phyloP scores from a whole-genome alignment of 306 rosid genomes.

The Quercus dentata region DNA sequence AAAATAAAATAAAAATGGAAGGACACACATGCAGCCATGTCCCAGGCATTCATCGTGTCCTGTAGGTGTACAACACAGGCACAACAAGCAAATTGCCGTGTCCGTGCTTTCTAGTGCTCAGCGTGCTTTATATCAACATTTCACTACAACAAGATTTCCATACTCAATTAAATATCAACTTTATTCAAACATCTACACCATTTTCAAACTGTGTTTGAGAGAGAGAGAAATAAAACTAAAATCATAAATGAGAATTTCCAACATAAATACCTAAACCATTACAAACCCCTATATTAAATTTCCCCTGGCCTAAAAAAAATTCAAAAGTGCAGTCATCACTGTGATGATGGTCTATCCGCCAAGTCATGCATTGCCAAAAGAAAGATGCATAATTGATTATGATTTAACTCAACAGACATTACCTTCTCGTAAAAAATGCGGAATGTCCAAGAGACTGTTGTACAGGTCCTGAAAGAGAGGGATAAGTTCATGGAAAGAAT shows the following conservation, averaged over 20 bases:
- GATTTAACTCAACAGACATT: conserved; percentile 16
- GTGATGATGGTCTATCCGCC: neutral
- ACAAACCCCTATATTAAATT: neutral
- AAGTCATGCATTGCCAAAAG: conserved; percentile 14
- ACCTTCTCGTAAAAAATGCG: conserved; percentile 91
- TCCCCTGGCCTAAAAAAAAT: neutral
- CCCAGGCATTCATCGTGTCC: too few species aligned
- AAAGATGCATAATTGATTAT: neutral
- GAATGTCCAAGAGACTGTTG: conserved; percentile 91
- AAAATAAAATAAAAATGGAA: too few species aligned
- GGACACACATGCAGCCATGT: too few species aligned
- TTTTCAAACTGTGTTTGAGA: neutral
- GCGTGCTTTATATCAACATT: neutral
- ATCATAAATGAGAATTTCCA: conserved; percentile 8
- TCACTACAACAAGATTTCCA: neutral
- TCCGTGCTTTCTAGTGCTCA: too few species aligned
- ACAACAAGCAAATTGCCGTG: too few species aligned
- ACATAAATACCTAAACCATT: neutral
- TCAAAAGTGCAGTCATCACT: neutral
- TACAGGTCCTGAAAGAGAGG: conserved; percentile 67
- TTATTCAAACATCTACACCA: neutral
- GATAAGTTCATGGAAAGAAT: conserved; percentile 15
- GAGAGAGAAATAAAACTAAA: neutral
- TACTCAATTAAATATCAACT: neutral
- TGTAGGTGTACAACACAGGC: too few species aligned